These are phyloP conservation scores for Aristolochia fimbriata DNA, from an alignment of 164 flowering plant species.

Conservation along the genomic window DNA sequence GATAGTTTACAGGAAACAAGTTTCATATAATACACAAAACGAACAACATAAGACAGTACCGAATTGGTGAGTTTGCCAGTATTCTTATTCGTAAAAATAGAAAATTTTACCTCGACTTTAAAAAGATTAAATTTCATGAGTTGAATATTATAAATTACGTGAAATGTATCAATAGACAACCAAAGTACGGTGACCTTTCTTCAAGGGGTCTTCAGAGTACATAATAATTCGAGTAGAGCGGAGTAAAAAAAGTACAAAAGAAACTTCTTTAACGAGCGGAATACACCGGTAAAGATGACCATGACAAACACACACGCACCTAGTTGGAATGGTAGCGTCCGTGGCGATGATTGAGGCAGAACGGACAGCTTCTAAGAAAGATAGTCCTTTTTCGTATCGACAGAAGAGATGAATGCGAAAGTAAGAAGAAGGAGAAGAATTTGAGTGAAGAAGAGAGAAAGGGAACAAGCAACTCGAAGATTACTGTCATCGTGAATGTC, in stretches of 20 bases:
- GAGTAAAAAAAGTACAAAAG: not conserved
- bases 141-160: too few relatives aligned
- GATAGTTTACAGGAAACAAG: not conserved
- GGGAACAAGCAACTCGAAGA: not conserved
- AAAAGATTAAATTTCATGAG: too few relatives aligned
- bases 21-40: not conserved
- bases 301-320: conserved; percentile 20
- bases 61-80: too few relatives aligned
- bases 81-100: too few relatives aligned
- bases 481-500: conserved; percentile 56
- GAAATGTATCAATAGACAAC: too few relatives aligned
- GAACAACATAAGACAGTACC: not conserved
- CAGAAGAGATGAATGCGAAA: not conserved
- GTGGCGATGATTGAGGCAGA: conserved; percentile 39
- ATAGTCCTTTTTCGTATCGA: conserved; percentile 30
- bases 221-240: not conserved
- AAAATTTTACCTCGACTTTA: too few relatives aligned
- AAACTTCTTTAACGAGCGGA: not conserved
- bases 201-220: not conserved
- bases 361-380: conserved; percentile 79
- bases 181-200: too few relatives aligned
- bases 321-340: conserved; percentile 43
- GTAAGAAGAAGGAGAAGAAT: not conserved
- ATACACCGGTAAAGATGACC: too few relatives aligned
- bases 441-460: conserved; percentile 1